These are phyloP conservation scores for Schizochytrium sp. DNA, from an alignment of 108 stramenopile species.

Conservation along the genomic window DNA sequence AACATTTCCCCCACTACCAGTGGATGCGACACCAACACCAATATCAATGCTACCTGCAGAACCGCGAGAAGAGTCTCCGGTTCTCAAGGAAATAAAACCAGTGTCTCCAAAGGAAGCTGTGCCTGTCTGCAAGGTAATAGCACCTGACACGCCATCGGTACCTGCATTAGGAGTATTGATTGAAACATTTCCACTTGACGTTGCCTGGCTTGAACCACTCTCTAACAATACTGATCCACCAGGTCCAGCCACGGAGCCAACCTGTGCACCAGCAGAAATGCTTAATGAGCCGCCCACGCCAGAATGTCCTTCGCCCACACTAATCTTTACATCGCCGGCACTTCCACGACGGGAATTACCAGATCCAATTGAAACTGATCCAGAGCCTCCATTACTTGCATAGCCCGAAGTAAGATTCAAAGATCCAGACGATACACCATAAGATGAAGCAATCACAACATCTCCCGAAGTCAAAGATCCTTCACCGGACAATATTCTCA, in stretches of 20 bases:
- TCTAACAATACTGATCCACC: constrained; percentile 66
- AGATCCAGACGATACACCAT: not conserved
- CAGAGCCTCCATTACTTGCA: not conserved
- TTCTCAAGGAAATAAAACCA: constrained; percentile 62
- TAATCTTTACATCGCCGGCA: not conserved
- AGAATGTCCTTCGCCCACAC: not conserved
- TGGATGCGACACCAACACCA: constrained; percentile 64
- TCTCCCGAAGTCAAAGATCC: not conserved
- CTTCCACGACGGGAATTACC: not conserved
- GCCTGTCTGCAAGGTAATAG: constrained; percentile 54
- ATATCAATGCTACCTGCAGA: constrained; percentile 61
- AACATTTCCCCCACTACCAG: constrained; percentile 61
- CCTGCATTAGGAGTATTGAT: constrained; percentile 62
- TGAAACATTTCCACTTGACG: constrained; percentile 55
- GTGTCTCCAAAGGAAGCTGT: constrained; percentile 63
- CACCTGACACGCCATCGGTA: constrained; percentile 54
- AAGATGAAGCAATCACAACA: not conserved
- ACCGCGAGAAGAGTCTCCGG: constrained; percentile 63
- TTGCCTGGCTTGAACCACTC: constrained; percentile 45
- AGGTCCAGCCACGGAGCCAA: constrained; percentile 63
- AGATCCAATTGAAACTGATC: not conserved
- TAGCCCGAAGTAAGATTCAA: not conserved
- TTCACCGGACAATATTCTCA: not conserved
- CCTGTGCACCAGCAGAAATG: constrained; percentile 59
- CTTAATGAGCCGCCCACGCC: constrained; percentile 60